Conservation (phyloP, 495 filamentous ascomycete species). For the Aspergillus leporis region DNA sequence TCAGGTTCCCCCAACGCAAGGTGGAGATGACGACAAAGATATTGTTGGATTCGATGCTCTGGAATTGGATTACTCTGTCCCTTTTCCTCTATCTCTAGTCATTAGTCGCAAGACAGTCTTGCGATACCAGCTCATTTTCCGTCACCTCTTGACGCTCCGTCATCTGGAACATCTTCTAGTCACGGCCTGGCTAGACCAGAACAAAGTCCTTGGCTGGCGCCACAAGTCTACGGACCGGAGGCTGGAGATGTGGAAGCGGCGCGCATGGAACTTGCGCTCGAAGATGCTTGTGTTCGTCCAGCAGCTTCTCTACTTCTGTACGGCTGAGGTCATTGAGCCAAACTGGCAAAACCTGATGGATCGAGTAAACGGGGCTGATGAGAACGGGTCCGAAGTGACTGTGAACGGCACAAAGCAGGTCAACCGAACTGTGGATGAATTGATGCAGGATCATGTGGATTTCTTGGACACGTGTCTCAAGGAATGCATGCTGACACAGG, state of each 20-base stretch:
- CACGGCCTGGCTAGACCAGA: slow-evolving; percentile 87
- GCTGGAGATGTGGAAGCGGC: slow-evolving; percentile 89
- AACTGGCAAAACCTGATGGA: slow-evolving; percentile 95
- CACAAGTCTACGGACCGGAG: slow-evolving; percentile 71
- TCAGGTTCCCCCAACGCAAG: slow-evolving; percentile 49
- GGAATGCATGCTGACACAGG: slow-evolving; percentile 98
- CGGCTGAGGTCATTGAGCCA: slow-evolving; percentile 93
- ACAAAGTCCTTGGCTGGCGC: slow-evolving; percentile 78
- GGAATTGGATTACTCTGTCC: slow-evolving; percentile 90
- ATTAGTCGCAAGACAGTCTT: slow-evolving; percentile 95
- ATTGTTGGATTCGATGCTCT: slow-evolving; percentile 88
- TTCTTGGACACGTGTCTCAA: slow-evolving; percentile 97
- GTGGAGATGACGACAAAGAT: slow-evolving; percentile 74
- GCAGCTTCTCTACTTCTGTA: slow-evolving; percentile 94
- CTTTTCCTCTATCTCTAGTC: slow-evolving; percentile 95
- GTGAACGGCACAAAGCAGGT: slow-evolving; percentile 51
- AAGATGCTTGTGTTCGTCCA: slow-evolving; percentile 97
- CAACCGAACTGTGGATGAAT: slow-evolving; percentile 88
- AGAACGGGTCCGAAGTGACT: slow-evolving; percentile 49
- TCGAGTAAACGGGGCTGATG: slow-evolving; percentile 65
- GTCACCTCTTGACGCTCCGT: slow-evolving; percentile 83
- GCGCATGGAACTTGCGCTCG: slow-evolving; percentile 86
- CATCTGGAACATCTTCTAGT: slow-evolving; percentile 85
- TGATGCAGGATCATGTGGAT: slow-evolving; percentile 99
- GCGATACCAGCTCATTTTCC: slow-evolving; percentile 93